Conservation (phyloP, 2,329 filamentous ascomycete species). For the Phyllosticta citrichinensis region DNA sequence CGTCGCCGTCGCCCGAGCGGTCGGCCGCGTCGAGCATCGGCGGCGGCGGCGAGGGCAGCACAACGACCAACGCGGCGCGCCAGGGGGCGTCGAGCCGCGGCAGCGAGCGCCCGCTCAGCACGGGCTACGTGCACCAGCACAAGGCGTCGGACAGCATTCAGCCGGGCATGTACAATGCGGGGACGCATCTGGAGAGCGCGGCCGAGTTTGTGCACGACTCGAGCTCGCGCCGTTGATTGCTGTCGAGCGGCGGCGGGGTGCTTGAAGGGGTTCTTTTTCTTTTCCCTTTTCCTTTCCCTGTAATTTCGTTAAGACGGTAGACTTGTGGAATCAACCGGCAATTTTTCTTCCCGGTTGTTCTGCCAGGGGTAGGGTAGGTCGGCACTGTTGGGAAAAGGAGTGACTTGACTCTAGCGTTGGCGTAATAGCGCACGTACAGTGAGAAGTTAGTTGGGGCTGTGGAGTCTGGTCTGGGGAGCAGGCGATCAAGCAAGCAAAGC, state of each 20-base stretch:
- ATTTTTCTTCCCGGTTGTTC: too few species aligned
- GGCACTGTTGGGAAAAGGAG: too few species aligned
- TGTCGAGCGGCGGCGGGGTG: too few species aligned
- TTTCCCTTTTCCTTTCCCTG: slow-evolving; percentile 5
- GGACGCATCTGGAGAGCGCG: slow-evolving; percentile 24
- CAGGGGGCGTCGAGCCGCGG: background rate
- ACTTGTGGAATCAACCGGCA: too few species aligned
- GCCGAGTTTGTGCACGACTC: slow-evolving; percentile 26
- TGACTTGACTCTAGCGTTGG: too few species aligned
- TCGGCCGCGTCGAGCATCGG: slow-evolving; percentile 24
- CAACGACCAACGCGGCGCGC: background rate
- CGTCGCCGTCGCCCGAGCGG: slow-evolving; percentile 26
- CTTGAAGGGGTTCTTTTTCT: background rate
- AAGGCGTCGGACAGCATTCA: slow-evolving; percentile 29
- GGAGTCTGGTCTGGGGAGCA: too few species aligned
- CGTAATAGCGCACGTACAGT: too few species aligned
- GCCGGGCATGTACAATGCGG: slow-evolving; percentile 20
- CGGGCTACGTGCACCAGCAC: slow-evolving; percentile 30
- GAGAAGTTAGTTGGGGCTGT: too few species aligned
- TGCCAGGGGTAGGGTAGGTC: too few species aligned
- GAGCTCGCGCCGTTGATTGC: background rate
- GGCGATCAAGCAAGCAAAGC: too few species aligned
- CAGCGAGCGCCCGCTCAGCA: slow-evolving; percentile 23
- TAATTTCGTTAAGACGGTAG: background rate
- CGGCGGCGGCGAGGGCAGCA: background rate